A percentile compares a stretch with the other conserved stretches of the same genome.
Conservation (phyloP, 2,329 filamentous ascomycete species). For the Ascochyta lentis region DNA sequence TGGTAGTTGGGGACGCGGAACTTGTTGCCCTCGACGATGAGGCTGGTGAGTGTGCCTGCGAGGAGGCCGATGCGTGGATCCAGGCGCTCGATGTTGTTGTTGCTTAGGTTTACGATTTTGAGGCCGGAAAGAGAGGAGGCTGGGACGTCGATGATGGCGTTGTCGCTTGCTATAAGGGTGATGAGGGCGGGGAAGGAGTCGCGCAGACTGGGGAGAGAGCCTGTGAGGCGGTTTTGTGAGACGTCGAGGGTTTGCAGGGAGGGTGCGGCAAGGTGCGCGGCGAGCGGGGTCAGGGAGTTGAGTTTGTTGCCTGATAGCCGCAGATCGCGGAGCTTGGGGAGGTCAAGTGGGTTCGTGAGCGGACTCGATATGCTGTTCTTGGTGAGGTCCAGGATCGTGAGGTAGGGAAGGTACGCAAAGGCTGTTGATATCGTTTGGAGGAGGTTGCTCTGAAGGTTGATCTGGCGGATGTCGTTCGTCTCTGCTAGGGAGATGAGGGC, state of each 20-base stretch:
- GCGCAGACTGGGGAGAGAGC: slow-evolving; percentile 69
- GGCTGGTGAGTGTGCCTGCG: slow-evolving; percentile 67
- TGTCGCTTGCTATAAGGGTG: slow-evolving; percentile 78
- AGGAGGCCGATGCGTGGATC: slow-evolving; percentile 82
- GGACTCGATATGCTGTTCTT: slow-evolving; percentile 72
- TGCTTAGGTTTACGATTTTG: slow-evolving; percentile 76
- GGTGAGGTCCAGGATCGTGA: slow-evolving; percentile 76
- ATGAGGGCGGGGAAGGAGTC: slow-evolving; percentile 72
- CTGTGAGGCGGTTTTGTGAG: slow-evolving; percentile 79
- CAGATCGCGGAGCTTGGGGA: slow-evolving; percentile 78
- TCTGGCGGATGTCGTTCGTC: slow-evolving; percentile 57
- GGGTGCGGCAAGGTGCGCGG: slow-evolving; percentile 73
- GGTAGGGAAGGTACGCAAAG: slow-evolving; percentile 71
- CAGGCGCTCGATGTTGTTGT: slow-evolving; percentile 84
- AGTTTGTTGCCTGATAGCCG: slow-evolving; percentile 78
- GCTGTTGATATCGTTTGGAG: slow-evolving; percentile 73
- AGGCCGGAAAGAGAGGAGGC: slow-evolving; percentile 77
- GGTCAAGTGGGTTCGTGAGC: slow-evolving; percentile 59
- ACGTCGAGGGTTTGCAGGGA: slow-evolving; percentile 78
- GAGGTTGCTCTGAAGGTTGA: slow-evolving; percentile 79
- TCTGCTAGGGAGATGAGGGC: slow-evolving; percentile 53
- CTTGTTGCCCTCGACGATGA: slow-evolving; percentile 83
- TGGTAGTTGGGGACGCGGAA: slow-evolving; percentile 88
- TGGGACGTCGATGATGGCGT: slow-evolving; percentile 75
- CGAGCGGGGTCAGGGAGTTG: slow-evolving; percentile 68